Evolutionary conservation across 2,329 filamentous ascomycete genomes (phyloP), one percentile per base, ranked within the genome.

Genomic region (Beauveria brongniartii): DNA sequence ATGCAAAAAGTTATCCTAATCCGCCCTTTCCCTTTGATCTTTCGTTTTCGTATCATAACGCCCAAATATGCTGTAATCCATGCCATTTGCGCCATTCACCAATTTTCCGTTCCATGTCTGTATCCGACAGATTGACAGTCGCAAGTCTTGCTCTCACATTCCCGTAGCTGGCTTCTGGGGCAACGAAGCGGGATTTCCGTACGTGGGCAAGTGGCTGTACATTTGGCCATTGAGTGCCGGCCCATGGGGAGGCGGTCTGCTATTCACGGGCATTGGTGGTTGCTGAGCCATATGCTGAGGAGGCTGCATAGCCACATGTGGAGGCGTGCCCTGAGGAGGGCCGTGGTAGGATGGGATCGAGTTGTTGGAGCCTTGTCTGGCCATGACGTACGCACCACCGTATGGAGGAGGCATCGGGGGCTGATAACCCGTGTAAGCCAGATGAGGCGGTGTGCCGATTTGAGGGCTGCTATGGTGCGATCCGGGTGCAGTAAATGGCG

Each of bases 131-230:
- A 40, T 43, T 51, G 24, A 14, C n/a, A 50, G 20, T 48, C 40
- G 14, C 37, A 51, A 37, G 55, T 41, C n/a, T n/a, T 44, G 16
- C 30, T 65, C 66, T 68, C 77, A 79, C 67, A 79, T 75, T 67
- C 76, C 78, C 62, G 78, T 77, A 40, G 79, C 74, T 62, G 82
- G 82, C 72, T 85, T 85, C 69, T 85, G 82, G 63, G 82, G 82
- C 69, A 85, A 70, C 37, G 80, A 81, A 37, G 82, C 81, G 62
- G 82, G 82, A 70, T 85, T 85, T 65, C 82, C 82, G 65, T 84
- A 85, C 48, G 81, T 72, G 22, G 74, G 81, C 64, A 85, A 72
- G 66, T 83, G 80, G 63, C 76, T 78, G 66, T 79, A 84, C 6
- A 77, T 69, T 66, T 80, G 80, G 24, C 66, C 66, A 57, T 69